phyloP scores from a whole-genome alignment of 2,329 filamentous ascomycete species.

The Laburnicola sp. region DNA sequence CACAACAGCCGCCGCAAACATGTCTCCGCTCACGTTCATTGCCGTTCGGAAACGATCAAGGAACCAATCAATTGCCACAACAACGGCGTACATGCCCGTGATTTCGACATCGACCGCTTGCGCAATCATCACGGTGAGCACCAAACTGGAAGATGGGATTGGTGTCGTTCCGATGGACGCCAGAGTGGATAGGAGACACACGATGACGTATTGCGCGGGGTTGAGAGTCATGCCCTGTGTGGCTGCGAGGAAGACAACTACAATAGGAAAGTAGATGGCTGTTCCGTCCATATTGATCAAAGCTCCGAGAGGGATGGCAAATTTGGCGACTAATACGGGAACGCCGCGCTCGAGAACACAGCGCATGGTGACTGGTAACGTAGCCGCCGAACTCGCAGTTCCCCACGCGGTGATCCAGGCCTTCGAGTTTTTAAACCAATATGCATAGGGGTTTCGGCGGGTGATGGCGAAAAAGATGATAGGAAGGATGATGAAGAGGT shows the following conservation, averaged over 20 bases:
- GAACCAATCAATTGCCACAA: conserved; percentile 60
- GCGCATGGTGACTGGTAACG: conserved; percentile 55
- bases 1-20: conserved; percentile 49
- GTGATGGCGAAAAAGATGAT: conserved; percentile 36
- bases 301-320: conserved; percentile 54
- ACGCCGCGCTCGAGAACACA: conserved; percentile 47
- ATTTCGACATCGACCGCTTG: conserved; percentile 50
- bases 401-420: conserved; percentile 61
- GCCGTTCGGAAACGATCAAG: conserved; percentile 60
- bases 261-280: conserved; percentile 59
- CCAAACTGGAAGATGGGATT: conserved; percentile 57
- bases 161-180: conserved; percentile 59
- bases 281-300: conserved; percentile 42
- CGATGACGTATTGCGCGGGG: conserved; percentile 54
- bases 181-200: conserved; percentile 55
- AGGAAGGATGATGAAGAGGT: conserved; percentile 54
- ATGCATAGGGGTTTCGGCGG: conserved; percentile 52
- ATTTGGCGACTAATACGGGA: conserved; percentile 52
- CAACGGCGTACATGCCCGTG: conserved; percentile 57
- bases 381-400: conserved; percentile 57
- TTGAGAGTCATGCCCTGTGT: conserved; percentile 54
- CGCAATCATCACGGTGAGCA: conserved; percentile 58
- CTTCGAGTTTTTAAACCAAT: conserved; percentile 54
- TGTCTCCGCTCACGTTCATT: conserved; percentile 56
- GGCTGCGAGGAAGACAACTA: conserved; percentile 57